A percentile compares a stretch with the other conserved stretches of the same genome.
Evolutionary conservation across 192 early-diverging fungal species (phyloP).

Genomic region (Mortierella hygrophila): DNA sequence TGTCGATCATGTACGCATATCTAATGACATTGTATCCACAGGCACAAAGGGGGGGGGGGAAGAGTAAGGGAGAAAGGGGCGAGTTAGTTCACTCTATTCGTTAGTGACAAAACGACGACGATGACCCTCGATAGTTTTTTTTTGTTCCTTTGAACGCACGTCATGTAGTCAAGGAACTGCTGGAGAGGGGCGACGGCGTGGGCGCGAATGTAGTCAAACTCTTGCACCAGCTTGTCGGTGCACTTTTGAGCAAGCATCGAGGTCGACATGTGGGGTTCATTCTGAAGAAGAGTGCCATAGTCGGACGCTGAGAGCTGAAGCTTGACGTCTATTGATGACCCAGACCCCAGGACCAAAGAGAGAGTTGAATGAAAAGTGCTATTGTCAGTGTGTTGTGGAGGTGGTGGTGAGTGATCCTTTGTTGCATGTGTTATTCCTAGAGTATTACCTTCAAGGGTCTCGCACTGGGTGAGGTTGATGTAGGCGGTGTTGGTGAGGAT

Average conservation of each 20-base stretch:
- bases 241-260: slow-evolving; percentile 92
- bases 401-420: not conserved
- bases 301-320: slow-evolving; percentile 96
- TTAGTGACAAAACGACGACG: too few species aligned
- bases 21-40: slow-evolving; percentile 67
- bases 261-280: slow-evolving; percentile 96
- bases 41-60: too few species aligned
- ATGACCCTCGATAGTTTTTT: too few species aligned
- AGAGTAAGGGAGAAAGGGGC: not conserved
- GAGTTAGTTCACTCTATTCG: not conserved
- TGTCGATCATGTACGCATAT: slow-evolving; percentile 99
- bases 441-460: slow-evolving; percentile 89
- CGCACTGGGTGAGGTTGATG: slow-evolving; percentile 97
- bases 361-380: not conserved
- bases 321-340: slow-evolving; percentile 81
- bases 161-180: slow-evolving; percentile 97
- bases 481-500: slow-evolving; percentile 87
- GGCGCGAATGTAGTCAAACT: slow-evolving; percentile 93
- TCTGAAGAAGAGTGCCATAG: slow-evolving; percentile 94
- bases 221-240: slow-evolving; percentile 88
- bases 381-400: not conserved
- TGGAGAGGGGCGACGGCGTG: slow-evolving; percentile 87
- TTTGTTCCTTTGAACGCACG: slow-evolving; percentile 64
- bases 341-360: not conserved
- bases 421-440: not conserved